Conservation (phyloP, 2,329 filamentous ascomycete species). For the Aspergillus eucalypticola region DNA sequence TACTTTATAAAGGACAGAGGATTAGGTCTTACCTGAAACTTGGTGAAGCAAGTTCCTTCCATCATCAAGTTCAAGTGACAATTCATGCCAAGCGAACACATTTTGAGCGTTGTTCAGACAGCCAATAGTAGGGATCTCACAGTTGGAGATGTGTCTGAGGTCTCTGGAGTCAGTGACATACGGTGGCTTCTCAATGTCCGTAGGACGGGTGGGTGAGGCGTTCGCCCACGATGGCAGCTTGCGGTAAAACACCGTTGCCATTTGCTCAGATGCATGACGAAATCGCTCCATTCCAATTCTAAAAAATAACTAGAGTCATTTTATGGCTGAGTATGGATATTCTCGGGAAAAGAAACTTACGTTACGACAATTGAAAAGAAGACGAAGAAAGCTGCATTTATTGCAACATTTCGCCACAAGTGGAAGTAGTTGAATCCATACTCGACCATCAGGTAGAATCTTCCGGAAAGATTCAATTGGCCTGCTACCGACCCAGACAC, state of each 20-base stretch:
- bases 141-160: no score
- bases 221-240: background rate
- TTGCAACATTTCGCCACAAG: slow-evolving; percentile 9
- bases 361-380: background rate
- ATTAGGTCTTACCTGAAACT: no score
- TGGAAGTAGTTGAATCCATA: background rate
- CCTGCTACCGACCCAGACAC: slow-evolving; percentile 2
- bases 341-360: background rate
- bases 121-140: no score
- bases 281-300: slow-evolving; percentile 12
- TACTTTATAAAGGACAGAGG: no score
- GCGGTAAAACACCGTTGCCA: slow-evolving; percentile 9
- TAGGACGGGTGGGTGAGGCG: no score
- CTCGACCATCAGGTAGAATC: background rate
- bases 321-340: background rate
- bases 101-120: no score
- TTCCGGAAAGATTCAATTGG: background rate
- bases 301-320: background rate
- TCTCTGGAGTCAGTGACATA: no score
- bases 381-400: slow-evolving; percentile 6
- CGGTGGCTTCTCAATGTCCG: no score
- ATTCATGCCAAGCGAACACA: no score
- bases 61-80: no score
- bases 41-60: no score
- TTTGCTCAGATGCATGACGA: background rate